phyloP scores from a whole-genome alignment of 257 asterid species.

The Nicotiana noctiflora region DNA sequence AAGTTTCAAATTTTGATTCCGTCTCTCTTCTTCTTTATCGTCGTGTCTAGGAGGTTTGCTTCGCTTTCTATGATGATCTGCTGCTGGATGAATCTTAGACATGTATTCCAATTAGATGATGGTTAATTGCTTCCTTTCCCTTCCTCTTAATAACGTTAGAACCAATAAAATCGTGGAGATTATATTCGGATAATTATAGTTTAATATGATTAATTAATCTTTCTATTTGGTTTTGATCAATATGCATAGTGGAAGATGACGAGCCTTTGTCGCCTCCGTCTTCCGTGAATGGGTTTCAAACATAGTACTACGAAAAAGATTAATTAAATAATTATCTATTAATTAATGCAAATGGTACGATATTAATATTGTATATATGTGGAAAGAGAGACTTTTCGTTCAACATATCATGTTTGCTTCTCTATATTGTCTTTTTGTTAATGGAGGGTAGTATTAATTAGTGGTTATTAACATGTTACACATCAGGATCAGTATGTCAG shows the following conservation, averaged over 20 bases:
- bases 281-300: neutral
- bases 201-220: neutral
- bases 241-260: constrained; percentile 6
- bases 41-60: neutral
- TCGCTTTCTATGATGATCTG: constrained; percentile 5
- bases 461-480: constrained; percentile 5
- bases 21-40: no score
- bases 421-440: neutral
- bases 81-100: constrained; percentile 18
- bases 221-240: neutral
- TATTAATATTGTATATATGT: neutral
- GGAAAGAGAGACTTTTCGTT: neutral
- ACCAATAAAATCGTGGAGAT: neutral
- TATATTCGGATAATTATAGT: neutral
- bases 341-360: neutral
- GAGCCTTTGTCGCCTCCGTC: neutral
- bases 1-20: no score
- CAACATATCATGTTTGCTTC: neutral
- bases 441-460: neutral
- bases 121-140: neutral
- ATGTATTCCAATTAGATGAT: neutral
- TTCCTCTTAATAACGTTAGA: neutral
- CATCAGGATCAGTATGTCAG: neutral
- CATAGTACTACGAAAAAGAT: neutral
- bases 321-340: neutral